A percentile compares a stretch with the other conserved stretches of the same genome.
phyloP scores from a whole-genome alignment of 495 filamentous ascomycete species.

The Aspergillus saccharolyticus region DNA sequence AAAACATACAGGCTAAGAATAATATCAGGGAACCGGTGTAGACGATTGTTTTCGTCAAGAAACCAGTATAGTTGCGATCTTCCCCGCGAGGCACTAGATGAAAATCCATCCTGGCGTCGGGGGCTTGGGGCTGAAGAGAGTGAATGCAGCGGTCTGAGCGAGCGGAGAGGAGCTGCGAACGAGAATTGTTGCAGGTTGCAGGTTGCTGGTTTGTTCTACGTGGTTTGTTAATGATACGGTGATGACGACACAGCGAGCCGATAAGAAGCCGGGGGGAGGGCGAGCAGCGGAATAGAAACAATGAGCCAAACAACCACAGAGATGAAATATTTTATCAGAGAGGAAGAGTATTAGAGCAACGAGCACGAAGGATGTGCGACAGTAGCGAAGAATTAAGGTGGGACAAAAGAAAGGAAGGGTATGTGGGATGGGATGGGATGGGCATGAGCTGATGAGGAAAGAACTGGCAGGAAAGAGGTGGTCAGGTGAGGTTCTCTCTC shows the following conservation, averaged over 20 bases:
- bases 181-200: no score
- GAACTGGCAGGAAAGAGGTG: no score
- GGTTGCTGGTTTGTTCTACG: not conserved
- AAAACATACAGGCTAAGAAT: constrained; percentile 55
- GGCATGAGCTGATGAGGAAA: not conserved
- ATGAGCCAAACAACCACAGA: not conserved
- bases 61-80: constrained; percentile 45
- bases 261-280: not conserved
- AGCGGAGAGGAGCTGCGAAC: not conserved
- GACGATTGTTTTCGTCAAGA: constrained; percentile 49
- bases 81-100: constrained; percentile 38
- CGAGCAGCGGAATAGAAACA: not conserved
- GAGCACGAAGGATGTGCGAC: not conserved
- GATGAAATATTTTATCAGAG: not conserved
- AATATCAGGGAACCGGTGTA: constrained; percentile 53
- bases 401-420: not conserved
- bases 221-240: not conserved
- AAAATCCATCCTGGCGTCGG: constrained; percentile 34
- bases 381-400: not conserved
- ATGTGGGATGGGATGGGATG: not conserved
- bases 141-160: not conserved
- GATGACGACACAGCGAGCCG: constrained; percentile 12
- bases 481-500: not conserved
- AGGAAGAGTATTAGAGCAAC: not conserved
- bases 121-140: not conserved